These are phyloP conservation scores for Capronia coronata DNA, from an alignment of 2,329 filamentous ascomycete species.

Conservation along the genomic window DNA sequence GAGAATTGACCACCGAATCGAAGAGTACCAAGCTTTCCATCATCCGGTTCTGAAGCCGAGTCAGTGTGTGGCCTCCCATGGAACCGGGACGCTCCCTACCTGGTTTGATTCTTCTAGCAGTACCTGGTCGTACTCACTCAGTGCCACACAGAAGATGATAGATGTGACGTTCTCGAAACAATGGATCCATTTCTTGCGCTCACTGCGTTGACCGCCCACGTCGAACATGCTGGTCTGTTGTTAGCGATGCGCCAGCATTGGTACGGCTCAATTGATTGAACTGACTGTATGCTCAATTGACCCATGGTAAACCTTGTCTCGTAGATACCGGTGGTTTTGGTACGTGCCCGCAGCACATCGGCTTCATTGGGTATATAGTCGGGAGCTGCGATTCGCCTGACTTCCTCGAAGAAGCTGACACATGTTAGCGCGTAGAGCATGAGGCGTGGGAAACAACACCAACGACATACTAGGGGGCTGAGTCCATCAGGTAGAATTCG, in stretches of 20 bases:
- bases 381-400: slow-evolving; percentile 69
- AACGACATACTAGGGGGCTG: slow-evolving; percentile 79
- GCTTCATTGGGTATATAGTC: slow-evolving; percentile 91
- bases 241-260: slow-evolving; percentile 24
- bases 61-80: slow-evolving; percentile 11
- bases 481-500: slow-evolving; percentile 99
- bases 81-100: too few relatives aligned
- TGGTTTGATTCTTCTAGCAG: slow-evolving; percentile 95
- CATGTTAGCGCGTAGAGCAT: slow-evolving; percentile 18
- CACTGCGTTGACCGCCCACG: slow-evolving; percentile 91
- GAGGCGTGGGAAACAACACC: slow-evolving; percentile 10
- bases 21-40: slow-evolving; percentile 96
- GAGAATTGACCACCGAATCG: slow-evolving; percentile 95
- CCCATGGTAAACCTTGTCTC: slow-evolving; percentile 99
- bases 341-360: slow-evolving; percentile 89
- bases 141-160: slow-evolving; percentile 96
- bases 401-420: slow-evolving; percentile 88
- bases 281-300: slow-evolving; percentile 96
- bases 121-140: slow-evolving; percentile 98
- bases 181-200: slow-evolving; percentile 99
- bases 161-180: slow-evolving; percentile 99
- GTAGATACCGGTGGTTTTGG: slow-evolving; percentile 98
- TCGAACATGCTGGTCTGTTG: slow-evolving; percentile 79
- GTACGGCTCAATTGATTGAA: neutral
- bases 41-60: slow-evolving; percentile 75